phyloP scores from a whole-genome alignment of 495 filamentous ascomycete species.

The Annulohypoxylon stygium region DNA sequence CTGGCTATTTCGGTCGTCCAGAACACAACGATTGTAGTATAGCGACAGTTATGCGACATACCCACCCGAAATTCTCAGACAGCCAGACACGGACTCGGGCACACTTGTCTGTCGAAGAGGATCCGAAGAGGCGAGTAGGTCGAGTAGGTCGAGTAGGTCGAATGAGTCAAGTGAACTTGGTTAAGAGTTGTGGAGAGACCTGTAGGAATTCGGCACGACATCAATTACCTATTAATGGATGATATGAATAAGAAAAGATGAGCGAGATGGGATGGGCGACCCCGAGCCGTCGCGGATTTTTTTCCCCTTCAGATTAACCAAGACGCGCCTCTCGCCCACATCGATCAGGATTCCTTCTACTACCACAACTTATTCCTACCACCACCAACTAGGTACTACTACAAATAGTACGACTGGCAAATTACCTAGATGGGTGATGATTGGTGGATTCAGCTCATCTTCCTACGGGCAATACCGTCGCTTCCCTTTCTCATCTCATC shows the following conservation, averaged over 20 bases:
- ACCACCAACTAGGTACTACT: not conserved
- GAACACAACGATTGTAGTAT: not conserved
- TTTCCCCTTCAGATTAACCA: not conserved
- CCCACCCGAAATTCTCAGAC: not conserved
- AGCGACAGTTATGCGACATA: not conserved
- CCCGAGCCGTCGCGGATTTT: slow-evolving; percentile 1
- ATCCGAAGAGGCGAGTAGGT: no score
- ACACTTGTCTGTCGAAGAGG: not conserved
- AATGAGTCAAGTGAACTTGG: no score
- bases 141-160: no score
- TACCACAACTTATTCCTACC: not conserved
- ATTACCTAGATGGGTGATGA: not conserved
- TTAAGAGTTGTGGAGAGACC: not conserved
- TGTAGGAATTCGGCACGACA: not conserved
- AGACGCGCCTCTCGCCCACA: slow-evolving; percentile 6
- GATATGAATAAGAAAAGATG: not conserved
- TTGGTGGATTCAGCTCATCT: slow-evolving; percentile 7
- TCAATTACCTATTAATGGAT: not conserved
- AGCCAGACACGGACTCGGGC: not conserved
- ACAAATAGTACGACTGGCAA: slow-evolving; percentile 5
- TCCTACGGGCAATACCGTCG: not conserved
- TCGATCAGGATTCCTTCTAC: slow-evolving; percentile 1
- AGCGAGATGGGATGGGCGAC: not conserved
- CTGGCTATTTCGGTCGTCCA: not conserved
- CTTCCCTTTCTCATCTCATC: slow-evolving; percentile 5